Base-by-base conservation (phyloP, 495 filamentous ascomycete species). In the Penicillium subrubescens region DNA sequence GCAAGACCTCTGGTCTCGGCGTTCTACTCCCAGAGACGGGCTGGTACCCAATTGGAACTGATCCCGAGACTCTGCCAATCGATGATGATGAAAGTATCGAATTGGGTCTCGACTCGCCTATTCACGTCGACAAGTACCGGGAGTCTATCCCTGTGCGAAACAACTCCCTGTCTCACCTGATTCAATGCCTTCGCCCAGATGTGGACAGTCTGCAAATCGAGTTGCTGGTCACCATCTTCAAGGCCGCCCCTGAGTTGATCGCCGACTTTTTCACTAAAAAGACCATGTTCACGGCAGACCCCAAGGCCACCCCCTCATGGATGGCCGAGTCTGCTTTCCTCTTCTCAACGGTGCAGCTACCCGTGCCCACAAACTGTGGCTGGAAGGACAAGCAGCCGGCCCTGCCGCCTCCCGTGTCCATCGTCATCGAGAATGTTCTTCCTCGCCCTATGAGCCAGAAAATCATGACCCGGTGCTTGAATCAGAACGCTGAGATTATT, bases 241-340 rank as follows among this genome's bases (percentile, higher is more conserved):
- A 85, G 69, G 84, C 85, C 17, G 89, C 89, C 2, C 94, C 95
- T 7, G 94, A 97, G 73, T 78, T 97, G 21, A 85, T 97, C 6
- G 88, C 92, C 12, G 85, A 90, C 67, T 97, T 93, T 73, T 98
- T 97, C 67, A 81, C 86, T 55, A 87, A 85, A 71, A 92, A 90
- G 73, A 88, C 87, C 46, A 84, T 87, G 68, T 96, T 98, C 74
- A 83, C 87, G 5, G 91, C 96, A 55, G 96, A 97, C 29, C 94
- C 95, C 0, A 98, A 97, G 69, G 81, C 93, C 11, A 92, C 92
- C 1, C 83, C 92, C 0, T 94, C 94, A 5, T 99, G 95, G 95
- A 89, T 98, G 67, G 93, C 94, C 21, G 97, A 94, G 71, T 93
- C 91, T 3, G 84, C 92, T 0, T 91, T 98, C 59, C 76, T 99